Evolutionary conservation across 2,329 filamentous ascomycete species (phyloP).

Genomic region (Coniochaeta sp.): DNA sequence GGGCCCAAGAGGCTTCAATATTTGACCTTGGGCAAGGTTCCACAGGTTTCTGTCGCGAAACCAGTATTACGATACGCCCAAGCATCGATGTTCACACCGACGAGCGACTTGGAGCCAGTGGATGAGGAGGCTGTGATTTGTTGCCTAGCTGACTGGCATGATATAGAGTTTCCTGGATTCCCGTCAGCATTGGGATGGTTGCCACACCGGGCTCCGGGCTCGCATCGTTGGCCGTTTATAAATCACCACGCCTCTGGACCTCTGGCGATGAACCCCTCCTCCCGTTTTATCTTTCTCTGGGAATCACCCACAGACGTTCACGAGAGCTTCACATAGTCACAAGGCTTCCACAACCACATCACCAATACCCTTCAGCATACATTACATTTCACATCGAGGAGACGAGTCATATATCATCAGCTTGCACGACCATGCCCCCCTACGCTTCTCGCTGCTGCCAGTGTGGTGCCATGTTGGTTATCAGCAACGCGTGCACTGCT

Average conservation of each 20-base stretch:
- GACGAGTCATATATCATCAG: background rate
- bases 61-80: background rate
- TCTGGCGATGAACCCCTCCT: background rate
- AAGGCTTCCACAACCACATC: background rate
- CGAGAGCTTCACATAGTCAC: background rate
- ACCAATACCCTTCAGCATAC: background rate
- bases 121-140: background rate
- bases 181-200: background rate
- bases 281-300: background rate
- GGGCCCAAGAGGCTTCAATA: background rate
- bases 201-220: background rate
- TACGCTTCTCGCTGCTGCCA: conserved; percentile 45
- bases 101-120: background rate
- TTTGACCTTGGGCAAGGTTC: background rate
- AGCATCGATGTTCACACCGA: background rate
- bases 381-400: background rate
- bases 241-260: background rate
- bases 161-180: background rate
- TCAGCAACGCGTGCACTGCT: conserved; percentile 43
- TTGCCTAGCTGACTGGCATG: background rate
- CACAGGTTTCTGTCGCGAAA: background rate
- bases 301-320: background rate
- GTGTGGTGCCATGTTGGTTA: conserved; percentile 48
- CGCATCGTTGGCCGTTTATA: background rate
- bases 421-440: conserved; percentile 29